Evolutionary conservation across 441 rosid genomes (phyloP).

Genomic region (Syzygium syzygioides): DNA sequence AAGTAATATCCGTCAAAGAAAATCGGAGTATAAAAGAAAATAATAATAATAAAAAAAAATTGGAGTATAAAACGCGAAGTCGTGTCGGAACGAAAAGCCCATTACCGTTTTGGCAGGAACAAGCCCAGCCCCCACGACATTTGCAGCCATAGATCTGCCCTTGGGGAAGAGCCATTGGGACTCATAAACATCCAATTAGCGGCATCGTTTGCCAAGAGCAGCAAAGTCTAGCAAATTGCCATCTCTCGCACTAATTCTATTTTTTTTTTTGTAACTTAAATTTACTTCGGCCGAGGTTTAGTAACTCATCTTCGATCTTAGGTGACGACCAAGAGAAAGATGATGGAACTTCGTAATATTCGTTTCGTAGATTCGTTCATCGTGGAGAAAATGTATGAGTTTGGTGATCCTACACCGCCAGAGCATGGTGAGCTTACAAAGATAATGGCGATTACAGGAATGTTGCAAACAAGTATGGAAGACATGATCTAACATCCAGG

Average conservation of each 20-base stretch:
- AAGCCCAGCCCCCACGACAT: not conserved
- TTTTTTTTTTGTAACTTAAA: no score
- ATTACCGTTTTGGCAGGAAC: not conserved
- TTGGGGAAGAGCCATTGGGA: not conserved
- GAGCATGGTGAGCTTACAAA: not conserved
- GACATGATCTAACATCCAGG: not conserved
- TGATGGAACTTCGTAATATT: not conserved
- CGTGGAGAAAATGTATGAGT: not conserved
- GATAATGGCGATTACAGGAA: not conserved
- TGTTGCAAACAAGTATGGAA: not conserved
- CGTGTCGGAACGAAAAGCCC: not conserved
- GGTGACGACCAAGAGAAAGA: rapidly evolving
- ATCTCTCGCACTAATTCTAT: not conserved
- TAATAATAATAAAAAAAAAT: no score
- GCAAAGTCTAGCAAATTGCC: not conserved
- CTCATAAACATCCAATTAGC: not conserved
- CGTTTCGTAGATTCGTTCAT: no score
- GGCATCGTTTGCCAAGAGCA: not conserved
- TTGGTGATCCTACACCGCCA: not conserved
- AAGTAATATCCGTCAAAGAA: no score
- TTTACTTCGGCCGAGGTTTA: not conserved
- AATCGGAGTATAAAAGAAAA: no score
- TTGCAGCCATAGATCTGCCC: not conserved
- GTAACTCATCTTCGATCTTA: not conserved
- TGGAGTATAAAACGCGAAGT: not conserved